Evolutionary conservation across 306 rosid species (phyloP).

Genomic region (Oxytropis ochrocephala): DNA sequence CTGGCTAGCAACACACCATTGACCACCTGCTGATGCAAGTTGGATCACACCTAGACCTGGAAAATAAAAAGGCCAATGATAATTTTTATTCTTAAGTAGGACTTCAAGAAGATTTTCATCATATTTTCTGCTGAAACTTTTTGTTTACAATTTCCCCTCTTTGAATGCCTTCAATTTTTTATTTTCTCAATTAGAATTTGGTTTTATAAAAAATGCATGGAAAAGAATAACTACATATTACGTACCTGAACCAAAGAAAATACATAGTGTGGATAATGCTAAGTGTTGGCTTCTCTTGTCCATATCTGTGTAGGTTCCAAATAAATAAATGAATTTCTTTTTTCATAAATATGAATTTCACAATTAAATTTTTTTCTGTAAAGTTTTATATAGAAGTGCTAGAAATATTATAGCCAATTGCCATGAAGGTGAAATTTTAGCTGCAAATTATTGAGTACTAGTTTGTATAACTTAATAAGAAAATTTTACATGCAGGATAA

Average conservation of each 20-base stretch:
- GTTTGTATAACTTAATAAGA: too few relatives aligned
- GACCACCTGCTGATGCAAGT: conserved; percentile 43
- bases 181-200: neutral
- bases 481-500: too few relatives aligned
- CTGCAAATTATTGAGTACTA: too few relatives aligned
- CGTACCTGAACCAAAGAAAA: conserved; percentile 61
- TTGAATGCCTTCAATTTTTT: neutral
- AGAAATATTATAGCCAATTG: too few relatives aligned
- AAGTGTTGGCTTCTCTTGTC: conserved; percentile 33
- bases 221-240: neutral
- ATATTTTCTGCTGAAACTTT: neutral
- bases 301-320: conserved; percentile 37
- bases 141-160: neutral
- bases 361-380: neutral
- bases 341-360: too few relatives aligned
- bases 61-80: conserved; percentile 24
- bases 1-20: conserved; percentile 78
- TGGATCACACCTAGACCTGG: conserved; percentile 53
- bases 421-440: too few relatives aligned
- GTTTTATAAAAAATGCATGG: neutral
- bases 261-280: conserved; percentile 35
- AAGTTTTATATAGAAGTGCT: too few relatives aligned
- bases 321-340: too few relatives aligned
- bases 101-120: neutral
- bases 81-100: neutral